phyloP scores from a whole-genome alignment of 192 early-diverging fungal species.

The Pilaira anomala region DNA sequence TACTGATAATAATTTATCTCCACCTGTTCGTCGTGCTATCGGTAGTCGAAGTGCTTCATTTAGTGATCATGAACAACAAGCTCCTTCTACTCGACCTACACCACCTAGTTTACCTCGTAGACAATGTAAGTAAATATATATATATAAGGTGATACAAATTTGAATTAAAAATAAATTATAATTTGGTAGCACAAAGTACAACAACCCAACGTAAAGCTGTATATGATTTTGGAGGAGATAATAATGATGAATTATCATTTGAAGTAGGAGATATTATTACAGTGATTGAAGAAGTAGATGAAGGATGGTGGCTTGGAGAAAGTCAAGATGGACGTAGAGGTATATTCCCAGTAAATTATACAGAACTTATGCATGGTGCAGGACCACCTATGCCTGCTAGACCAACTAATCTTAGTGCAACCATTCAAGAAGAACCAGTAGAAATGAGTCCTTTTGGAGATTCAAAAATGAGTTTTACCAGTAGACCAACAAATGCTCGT shows the following conservation, averaged over 20 bases:
- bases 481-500: background rate
- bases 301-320: constrained; percentile 95
- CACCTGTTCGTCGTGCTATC: background rate
- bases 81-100: background rate
- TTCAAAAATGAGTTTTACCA: background rate
- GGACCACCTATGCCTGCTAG: constrained; percentile 15
- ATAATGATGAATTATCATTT: constrained; percentile 77
- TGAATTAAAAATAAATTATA: background rate
- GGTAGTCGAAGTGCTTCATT: constrained; percentile 4
- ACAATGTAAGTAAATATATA: constrained; percentile 19
- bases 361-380: constrained; percentile 46
- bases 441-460: background rate
- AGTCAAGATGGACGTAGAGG: constrained; percentile 50
- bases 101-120: constrained; percentile 17
- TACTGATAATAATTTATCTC: background rate
- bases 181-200: constrained; percentile 24
- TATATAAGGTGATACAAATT: background rate
- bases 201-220: constrained; percentile 60
- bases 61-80: background rate
- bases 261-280: constrained; percentile 84
- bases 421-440: background rate
- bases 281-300: constrained; percentile 83
- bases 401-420: background rate
- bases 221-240: constrained; percentile 83
- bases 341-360: constrained; percentile 94